phyloP scores from a whole-genome alignment of 1,284 basidiomycete species.

The Hemileia vastatrix region DNA sequence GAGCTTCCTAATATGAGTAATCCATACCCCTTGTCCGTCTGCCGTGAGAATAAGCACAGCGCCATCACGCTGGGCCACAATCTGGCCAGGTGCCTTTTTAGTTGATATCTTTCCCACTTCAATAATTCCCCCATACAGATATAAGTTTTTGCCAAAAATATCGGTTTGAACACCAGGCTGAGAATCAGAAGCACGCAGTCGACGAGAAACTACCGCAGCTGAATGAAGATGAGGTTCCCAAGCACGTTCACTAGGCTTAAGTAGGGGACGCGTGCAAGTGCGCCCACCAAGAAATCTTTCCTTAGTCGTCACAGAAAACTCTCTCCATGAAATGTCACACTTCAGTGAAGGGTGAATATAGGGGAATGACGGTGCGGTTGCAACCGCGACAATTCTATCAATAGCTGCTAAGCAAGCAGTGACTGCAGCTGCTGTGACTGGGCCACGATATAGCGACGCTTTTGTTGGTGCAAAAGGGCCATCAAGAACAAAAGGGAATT shows the following conservation, averaged over 20 bases:
- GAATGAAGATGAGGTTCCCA: conserved; percentile 39
- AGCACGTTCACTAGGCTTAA: conserved; percentile 44
- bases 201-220: conserved; percentile 44
- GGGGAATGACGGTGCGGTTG: conserved; percentile 5
- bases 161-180: conserved; percentile 47
- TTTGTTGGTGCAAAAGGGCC: conserved; percentile 43
- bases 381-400: conserved; percentile 38
- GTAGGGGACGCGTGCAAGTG: conserved; percentile 45
- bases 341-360: conserved; percentile 8
- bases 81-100: conserved; percentile 36
- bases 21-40: conserved; percentile 46
- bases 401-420: conserved; percentile 45
- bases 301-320: conserved; percentile 38
- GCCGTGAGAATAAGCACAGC: conserved; percentile 47
- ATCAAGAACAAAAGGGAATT: conserved; percentile 38
- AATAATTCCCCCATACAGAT: conserved; percentile 47
- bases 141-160: conserved; percentile 27
- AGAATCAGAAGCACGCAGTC: conserved; percentile 47
- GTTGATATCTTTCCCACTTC: conserved; percentile 36
- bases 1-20: conserved; percentile 47
- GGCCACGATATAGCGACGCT: conserved; percentile 47
- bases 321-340: conserved; percentile 4
- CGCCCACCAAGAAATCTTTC: conserved; percentile 45
- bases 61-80: conserved; percentile 46
- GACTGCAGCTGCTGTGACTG: conserved; percentile 45